Conservation (phyloP, 495 filamentous ascomycete species). For the Sphaerosporella brunnea region DNA sequence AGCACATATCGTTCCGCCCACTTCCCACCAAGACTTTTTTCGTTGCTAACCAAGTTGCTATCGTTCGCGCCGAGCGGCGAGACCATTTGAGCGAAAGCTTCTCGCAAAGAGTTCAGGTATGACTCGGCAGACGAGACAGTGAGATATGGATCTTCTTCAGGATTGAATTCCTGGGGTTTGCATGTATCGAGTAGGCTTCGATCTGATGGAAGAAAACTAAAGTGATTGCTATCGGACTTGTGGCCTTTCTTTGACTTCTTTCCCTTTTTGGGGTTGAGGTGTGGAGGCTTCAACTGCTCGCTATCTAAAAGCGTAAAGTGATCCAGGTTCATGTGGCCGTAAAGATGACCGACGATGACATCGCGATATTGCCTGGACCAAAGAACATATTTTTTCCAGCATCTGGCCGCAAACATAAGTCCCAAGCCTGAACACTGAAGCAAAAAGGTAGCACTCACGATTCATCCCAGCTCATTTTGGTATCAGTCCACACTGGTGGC, state of each 20-base stretch:
- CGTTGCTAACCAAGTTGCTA: constrained; percentile 27
- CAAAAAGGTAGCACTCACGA: constrained; percentile 14
- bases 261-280: constrained; percentile 32
- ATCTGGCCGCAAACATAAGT: constrained; percentile 29
- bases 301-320: constrained; percentile 91
- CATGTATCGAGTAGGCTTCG: constrained; percentile 11
- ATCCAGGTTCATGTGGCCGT: constrained; percentile 94
- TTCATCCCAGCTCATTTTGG: constrained; percentile 77
- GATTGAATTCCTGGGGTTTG: constrained; percentile 33
- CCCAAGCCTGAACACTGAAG: background rate
- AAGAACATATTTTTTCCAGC: constrained; percentile 94
- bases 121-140: constrained; percentile 45
- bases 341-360: constrained; percentile 59
- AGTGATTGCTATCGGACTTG: constrained; percentile 7
- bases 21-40: constrained; percentile 54
- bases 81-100: constrained; percentile 43
- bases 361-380: constrained; percentile 84
- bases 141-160: constrained; percentile 35
- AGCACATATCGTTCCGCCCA: constrained; percentile 75
- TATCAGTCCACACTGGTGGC: constrained; percentile 65
- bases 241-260: constrained; percentile 27
- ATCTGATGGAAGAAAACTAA: constrained; percentile 5
- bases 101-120: constrained; percentile 64
- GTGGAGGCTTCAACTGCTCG: constrained; percentile 42
- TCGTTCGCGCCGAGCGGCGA: background rate